These are phyloP conservation scores for Neurospora sp. DNA, from an alignment of 495 filamentous ascomycete genomes.

Conservation along the genomic window DNA sequence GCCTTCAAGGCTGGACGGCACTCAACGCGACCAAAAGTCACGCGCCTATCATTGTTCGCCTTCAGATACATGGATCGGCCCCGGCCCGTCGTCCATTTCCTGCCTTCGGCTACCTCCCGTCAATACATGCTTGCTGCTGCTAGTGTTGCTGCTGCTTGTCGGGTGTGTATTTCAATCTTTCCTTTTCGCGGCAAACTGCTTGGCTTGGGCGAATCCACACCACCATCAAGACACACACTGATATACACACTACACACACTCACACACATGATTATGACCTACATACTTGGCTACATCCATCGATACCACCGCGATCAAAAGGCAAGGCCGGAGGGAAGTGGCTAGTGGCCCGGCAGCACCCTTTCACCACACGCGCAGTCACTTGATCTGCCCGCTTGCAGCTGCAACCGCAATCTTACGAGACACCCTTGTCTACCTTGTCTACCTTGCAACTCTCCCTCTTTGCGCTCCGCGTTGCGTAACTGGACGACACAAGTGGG, in stretches of 20 bases:
- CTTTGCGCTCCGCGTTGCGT: slow-evolving; percentile 1
- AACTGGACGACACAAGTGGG: slow-evolving; percentile 5
- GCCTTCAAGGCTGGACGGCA: background rate
- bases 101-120: background rate
- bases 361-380: slow-evolving; percentile 17
- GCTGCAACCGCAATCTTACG: slow-evolving; percentile 16
- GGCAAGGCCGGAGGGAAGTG: background rate
- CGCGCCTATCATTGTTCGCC: background rate
- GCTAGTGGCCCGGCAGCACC: background rate
- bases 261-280: background rate
- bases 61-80: background rate
- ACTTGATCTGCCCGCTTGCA: slow-evolving; percentile 22
- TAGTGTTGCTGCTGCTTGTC: background rate
- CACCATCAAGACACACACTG: background rate
- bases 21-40: background rate
- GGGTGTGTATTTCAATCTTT: background rate
- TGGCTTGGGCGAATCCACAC: background rate
- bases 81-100: background rate
- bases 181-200: background rate
- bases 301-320: background rate
- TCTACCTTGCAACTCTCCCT: background rate
- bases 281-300: background rate
- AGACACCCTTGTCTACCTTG: slow-evolving; percentile 13
- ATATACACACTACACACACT: background rate
- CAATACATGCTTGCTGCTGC: background rate